phyloP scores from a whole-genome alignment of 164 flowering plant species.

The Berberis thunbergii region DNA sequence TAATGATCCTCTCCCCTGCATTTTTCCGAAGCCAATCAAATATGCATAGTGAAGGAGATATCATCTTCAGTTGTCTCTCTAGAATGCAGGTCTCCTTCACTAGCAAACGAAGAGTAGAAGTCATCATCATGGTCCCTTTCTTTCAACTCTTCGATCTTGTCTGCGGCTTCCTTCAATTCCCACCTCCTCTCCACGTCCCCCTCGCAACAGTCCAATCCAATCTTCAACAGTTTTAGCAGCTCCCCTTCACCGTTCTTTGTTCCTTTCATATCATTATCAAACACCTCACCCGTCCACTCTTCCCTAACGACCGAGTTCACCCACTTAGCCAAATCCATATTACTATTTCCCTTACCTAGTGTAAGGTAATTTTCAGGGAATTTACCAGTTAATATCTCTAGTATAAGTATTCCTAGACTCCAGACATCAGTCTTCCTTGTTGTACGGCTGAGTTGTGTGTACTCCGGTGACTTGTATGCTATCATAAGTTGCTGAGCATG shows the following conservation, averaged over 20 bases:
- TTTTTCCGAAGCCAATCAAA: not conserved
- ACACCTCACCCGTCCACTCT: constrained; percentile 31
- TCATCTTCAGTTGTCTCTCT: constrained; percentile 40
- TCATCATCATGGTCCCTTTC: constrained; percentile 41
- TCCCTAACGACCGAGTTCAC: constrained; percentile 34
- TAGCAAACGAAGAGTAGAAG: constrained; percentile 34
- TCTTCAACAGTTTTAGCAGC: constrained; percentile 53
- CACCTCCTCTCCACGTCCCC: constrained; percentile 50
- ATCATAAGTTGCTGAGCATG: constrained; percentile 48
- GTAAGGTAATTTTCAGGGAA: constrained; percentile 30
- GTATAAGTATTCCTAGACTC: constrained; percentile 64
- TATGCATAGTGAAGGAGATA: constrained; percentile 16
- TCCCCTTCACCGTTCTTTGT: constrained; percentile 30
- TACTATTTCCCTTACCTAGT: constrained; percentile 16
- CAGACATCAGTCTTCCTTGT: constrained; percentile 78
- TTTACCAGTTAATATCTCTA: constrained; percentile 69
- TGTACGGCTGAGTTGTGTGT: constrained; percentile 23
- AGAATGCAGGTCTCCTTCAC: constrained; percentile 38
- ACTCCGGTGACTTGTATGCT: constrained; percentile 79
- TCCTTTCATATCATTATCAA: constrained; percentile 54
- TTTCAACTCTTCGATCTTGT: constrained; percentile 51
- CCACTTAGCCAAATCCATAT: constrained; percentile 43
- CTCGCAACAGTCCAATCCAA: constrained; percentile 66
- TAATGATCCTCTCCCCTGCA: too few species aligned
- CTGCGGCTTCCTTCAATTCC: constrained; percentile 50